Conservation (phyloP, 345 rosid genomes). For the Brassica juncea region DNA sequence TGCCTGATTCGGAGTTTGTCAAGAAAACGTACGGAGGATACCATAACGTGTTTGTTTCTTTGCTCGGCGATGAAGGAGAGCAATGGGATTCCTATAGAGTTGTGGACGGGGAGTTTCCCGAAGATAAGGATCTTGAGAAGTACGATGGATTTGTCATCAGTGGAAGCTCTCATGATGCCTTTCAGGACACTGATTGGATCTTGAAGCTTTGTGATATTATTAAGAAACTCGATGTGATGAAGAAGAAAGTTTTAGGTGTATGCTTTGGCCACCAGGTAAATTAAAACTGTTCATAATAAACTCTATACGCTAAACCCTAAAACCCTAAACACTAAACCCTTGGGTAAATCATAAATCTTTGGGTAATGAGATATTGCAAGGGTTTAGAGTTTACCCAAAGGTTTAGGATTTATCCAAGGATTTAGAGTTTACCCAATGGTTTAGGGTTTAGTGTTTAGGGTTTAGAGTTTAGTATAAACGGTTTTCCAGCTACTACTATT, state of each 20-base stretch:
- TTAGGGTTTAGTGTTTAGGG: too few species aligned
- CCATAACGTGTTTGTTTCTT: conserved; percentile 62
- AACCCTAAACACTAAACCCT: too few species aligned
- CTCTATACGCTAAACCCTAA: too few species aligned
- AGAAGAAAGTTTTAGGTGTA: conserved; percentile 74
- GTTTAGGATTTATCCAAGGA: too few species aligned
- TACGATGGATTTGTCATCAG: conserved; percentile 82
- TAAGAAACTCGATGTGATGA: conserved; percentile 67
- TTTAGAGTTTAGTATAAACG: too few species aligned
- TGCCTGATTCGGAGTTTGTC: conserved; percentile 73
- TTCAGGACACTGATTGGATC: conserved; percentile 64
- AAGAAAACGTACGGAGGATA: conserved; percentile 76
- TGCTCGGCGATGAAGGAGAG: conserved; percentile 76
- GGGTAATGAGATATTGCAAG: too few species aligned
- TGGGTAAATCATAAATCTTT: too few species aligned
- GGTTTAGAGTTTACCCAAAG: too few species aligned
- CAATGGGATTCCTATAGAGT: conserved; percentile 72
- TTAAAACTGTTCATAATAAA: not conserved
- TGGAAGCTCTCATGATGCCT: conserved; percentile 81
- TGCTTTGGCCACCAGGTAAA: conserved; percentile 97
- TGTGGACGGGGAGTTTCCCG: conserved; percentile 80
- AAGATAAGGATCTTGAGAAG: conserved; percentile 49
- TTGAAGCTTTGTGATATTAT: conserved; percentile 59
- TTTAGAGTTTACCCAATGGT: too few species aligned
- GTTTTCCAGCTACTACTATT: too few species aligned